Evolutionary conservation across 768 basidiomycete genomes (phyloP), one percentile per base, ranked within the genome.

Genomic region (Mycena sanguinolenta): DNA sequence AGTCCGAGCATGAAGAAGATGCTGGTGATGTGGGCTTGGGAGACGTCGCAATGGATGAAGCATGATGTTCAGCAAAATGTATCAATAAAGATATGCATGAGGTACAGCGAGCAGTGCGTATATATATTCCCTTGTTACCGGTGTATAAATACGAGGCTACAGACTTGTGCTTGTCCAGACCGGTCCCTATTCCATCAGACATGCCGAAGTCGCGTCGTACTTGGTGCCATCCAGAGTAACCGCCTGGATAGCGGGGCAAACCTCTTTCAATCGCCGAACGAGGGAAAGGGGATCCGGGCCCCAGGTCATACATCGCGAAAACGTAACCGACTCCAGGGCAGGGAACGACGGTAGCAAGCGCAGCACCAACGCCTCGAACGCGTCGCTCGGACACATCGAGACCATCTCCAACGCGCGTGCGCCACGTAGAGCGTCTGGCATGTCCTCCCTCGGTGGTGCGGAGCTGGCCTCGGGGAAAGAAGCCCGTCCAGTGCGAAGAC

Each of bases 1-100:
- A 71, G 74, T 80, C 81, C 14, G 81, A 82, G 57, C 71, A 63
- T 46, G 78, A 76, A 13, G 78, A 76, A 13, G 39, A 44, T 23
- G 36, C 34, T 0, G 55, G 36, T 2, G 64, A 34, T 13, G 55
- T 32, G 3, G 63, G 53, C 27, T 44, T 23, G 30, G n/a, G 17
- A 21, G 67, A 69, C 46, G 61, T 69, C n/a, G 46, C 39, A 27
- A 69, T 69, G 67, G 61, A 42, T 3, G 60, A 17, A 16, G 34
- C 39, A 53, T 52, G 23, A 52, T 25, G 7, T 12, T 4, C 28
- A 30, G 13, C 36, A n/a, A 30, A n/a, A 46, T 12, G 39, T 46
- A 46, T 34, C 32, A 34, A 34, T 34, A 34, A 34, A 34, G 32
- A 34, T 4, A 34, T 34, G 32, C 10, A 34, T 34, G 21, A 46